phyloP scores from a whole-genome alignment of 164 flowering plant species.

The Piper longum region DNA sequence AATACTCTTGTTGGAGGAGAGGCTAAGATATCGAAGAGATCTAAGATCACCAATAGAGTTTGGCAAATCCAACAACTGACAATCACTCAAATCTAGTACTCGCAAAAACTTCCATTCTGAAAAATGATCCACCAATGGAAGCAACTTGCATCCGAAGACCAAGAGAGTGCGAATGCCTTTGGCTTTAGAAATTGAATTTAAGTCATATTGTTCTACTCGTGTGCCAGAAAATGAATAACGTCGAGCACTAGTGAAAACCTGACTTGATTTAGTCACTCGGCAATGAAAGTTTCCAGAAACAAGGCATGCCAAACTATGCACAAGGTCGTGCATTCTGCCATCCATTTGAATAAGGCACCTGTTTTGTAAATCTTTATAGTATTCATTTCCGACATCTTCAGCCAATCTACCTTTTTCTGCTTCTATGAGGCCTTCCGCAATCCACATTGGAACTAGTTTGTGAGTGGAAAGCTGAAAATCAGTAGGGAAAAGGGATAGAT shows the following conservation, averaged over 20 bases:
- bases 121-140: background rate
- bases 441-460: background rate
- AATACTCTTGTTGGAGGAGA: background rate
- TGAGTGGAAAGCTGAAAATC: background rate
- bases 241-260: background rate
- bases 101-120: background rate
- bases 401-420: too few species aligned
- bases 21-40: slow-evolving; percentile 4
- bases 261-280: background rate
- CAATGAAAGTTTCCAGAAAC: background rate
- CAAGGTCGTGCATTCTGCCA: too few species aligned
- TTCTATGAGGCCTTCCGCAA: too few species aligned
- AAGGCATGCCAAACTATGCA: too few species aligned
- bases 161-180: background rate
- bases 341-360: too few species aligned
- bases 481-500: background rate
- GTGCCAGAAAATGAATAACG: background rate
- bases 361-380: too few species aligned
- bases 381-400: too few species aligned
- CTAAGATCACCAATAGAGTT: slow-evolving; percentile 3
- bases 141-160: background rate
- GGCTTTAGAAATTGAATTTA: background rate
- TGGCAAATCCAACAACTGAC: background rate
- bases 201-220: background rate
- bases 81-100: slow-evolving; percentile 1